Evolutionary conservation across 345 rosid genomes (phyloP).

Genomic region (Boechera stricta): DNA sequence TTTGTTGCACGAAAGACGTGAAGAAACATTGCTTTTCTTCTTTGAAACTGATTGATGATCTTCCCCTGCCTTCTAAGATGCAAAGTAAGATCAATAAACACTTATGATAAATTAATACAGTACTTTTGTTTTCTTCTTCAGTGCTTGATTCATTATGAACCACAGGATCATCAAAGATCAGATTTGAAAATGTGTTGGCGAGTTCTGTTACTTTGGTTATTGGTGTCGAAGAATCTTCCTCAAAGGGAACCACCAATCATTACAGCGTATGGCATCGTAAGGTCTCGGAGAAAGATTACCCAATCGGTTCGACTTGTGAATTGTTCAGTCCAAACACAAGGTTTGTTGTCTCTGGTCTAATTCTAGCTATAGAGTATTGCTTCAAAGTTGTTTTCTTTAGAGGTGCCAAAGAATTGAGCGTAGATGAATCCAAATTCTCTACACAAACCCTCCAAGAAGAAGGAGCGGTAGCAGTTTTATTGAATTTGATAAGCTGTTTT

Average conservation of each 20-base stretch:
- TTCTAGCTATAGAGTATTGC: conserved; percentile 62
- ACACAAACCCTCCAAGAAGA: conserved; percentile 37
- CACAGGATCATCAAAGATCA: conserved; percentile 44
- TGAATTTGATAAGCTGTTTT: background rate
- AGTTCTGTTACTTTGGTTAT: conserved; percentile 62
- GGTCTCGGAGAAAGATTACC: conserved; percentile 53
- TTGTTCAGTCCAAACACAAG: conserved; percentile 55
- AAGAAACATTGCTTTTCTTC: conserved; percentile 66
- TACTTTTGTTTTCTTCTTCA: background rate
- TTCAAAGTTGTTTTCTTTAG: conserved; percentile 59
- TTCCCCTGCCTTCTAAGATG: background rate
- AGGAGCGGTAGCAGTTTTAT: conserved; percentile 37
- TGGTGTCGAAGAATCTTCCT: conserved; percentile 44
- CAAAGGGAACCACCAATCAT: conserved; percentile 34
- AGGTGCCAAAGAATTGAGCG: conserved; percentile 49
- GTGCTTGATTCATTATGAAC: background rate
- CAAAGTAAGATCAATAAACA: background rate
- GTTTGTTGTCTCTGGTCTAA: conserved; percentile 59
- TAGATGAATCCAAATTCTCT: conserved; percentile 47
- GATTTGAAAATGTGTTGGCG: conserved; percentile 59
- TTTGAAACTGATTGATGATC: conserved; percentile 51
- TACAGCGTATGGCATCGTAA: conserved; percentile 65
- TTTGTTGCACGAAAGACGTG: conserved; percentile 58
- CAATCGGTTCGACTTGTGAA: conserved; percentile 59
- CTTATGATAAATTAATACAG: background rate